phyloP scores from a whole-genome alignment of 192 early-diverging fungal genomes.

The Gaertneriomyces semiglobifer region DNA sequence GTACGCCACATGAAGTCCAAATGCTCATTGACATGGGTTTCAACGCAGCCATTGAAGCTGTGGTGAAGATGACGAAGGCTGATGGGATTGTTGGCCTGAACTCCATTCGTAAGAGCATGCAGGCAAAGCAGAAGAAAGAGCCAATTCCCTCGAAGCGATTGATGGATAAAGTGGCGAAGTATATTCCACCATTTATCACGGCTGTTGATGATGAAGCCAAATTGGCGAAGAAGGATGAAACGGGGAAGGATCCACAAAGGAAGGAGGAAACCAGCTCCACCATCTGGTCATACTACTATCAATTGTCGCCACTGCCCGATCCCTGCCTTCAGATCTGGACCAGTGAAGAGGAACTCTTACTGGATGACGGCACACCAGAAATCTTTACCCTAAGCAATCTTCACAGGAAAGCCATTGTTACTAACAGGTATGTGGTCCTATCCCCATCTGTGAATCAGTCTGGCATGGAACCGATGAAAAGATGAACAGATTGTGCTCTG shows the following conservation, averaged over 20 bases:
- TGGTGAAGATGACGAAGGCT: not conserved
- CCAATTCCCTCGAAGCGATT: not conserved
- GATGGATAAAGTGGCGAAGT: not conserved
- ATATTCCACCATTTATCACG: not conserved
- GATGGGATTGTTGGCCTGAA: constrained; percentile 2
- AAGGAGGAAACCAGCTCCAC: not conserved
- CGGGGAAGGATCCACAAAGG: too few species aligned
- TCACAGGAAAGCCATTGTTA: not conserved
- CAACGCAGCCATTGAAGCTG: not conserved
- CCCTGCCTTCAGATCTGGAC: not conserved
- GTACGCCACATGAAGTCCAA: not conserved
- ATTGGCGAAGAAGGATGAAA: too few species aligned
- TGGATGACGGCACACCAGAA: not conserved
- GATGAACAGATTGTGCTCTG: too few species aligned
- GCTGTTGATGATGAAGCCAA: constrained; percentile 1
- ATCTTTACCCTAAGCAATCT: not conserved
- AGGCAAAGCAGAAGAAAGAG: not conserved
- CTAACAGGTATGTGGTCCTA: constrained; percentile 3
- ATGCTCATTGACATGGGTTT: not conserved
- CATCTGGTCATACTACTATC: not conserved
- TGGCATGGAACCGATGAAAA: too few species aligned
- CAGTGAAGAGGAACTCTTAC: not conserved
- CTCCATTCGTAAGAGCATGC: not conserved
- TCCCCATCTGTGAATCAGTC: too few species aligned
- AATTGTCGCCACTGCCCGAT: not conserved